Base-by-base conservation (phyloP, 768 basidiomycete genomes). In the Leccinellum rugosiceps region DNA sequence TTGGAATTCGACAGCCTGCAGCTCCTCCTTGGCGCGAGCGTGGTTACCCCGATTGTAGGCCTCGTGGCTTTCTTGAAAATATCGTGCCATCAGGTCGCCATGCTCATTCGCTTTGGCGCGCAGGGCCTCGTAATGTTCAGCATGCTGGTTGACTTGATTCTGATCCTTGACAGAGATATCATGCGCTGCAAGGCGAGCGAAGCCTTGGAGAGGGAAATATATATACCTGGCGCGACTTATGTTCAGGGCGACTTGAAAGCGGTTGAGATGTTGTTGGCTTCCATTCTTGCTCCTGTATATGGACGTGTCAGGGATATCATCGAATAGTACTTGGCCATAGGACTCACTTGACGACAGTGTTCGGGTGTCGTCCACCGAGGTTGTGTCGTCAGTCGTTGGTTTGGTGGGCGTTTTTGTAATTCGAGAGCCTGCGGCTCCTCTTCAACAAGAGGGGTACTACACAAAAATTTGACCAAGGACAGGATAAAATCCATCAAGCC, bases 111-210 rank as follows among this genome's bases (percentile, higher is more conserved):
- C n/a, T n/a, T n/a, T n/a, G n/a, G n/a, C n/a, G n/a, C n/a, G 83
- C 23, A 97, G 78, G 30, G 77, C 74, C 50, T 75, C 70, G 67
- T 96, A 97, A 59, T 88, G n/a, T n/a, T n/a, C 78, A 66, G 93
- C 83, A 59, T 81, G 78, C 63, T 87, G 85, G 69, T 92, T 91
- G 49, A 78, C 59, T 63, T 83, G 80, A 63, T 85, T 84, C 58
- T 73, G 75, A 63, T 86, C 80, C 82, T 68, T 81, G 19, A 19
- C 66, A 58, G 53, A 53, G 7, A 45, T 32, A 43, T 53, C 15
- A 56, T 1, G 15, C 15, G 23, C 15, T 52, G 17, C 6, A 7
- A 23, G 10, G 19, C 23, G 6, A 21, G 31, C 38, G 26, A 19
- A 23, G 15, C 45, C 32, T 21, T 14, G 9, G 31, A 13, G 46